A percentile compares a stretch with the other conserved stretches of the same genome.
These are phyloP conservation scores for Lachnellula cervina DNA, from an alignment of 2,329 filamentous ascomycete species.

Conservation along the genomic window DNA sequence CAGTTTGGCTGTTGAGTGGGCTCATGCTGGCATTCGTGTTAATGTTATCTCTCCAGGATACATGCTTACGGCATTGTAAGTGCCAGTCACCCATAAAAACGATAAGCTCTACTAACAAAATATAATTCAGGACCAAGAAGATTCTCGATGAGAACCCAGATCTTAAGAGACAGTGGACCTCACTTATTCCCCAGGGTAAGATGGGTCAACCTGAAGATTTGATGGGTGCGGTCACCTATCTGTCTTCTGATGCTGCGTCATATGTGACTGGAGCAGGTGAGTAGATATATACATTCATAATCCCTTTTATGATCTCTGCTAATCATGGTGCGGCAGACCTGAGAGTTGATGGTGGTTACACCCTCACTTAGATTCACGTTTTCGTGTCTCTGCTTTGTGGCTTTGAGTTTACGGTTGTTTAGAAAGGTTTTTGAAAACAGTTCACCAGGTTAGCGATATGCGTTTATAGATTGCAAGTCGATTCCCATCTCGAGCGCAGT, in stretches of 20 bases:
- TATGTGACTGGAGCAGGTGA: constrained; percentile 48
- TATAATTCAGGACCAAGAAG: constrained; percentile 68
- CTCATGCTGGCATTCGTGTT: constrained; percentile 78
- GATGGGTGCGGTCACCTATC: constrained; percentile 80
- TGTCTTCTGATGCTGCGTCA: constrained; percentile 52
- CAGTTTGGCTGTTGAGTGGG: constrained; percentile 92
- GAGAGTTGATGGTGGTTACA: constrained; percentile 82
- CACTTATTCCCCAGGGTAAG: constrained; percentile 84
- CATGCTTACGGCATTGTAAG: constrained; percentile 90
- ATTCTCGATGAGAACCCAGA: constrained; percentile 92
- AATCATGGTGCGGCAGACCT: constrained; percentile 17
- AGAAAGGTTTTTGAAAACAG: too few species aligned
- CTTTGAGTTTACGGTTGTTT: not conserved
- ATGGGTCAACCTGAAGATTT: constrained; percentile 90
- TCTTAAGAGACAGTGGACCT: constrained; percentile 84
- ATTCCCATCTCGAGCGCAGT: not conserved
- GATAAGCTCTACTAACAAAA: constrained; percentile 11
- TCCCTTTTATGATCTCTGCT: not conserved
- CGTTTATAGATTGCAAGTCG: not conserved
- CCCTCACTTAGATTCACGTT: constrained; percentile 54
- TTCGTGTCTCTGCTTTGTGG: not conserved
- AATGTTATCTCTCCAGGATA: constrained; percentile 96
- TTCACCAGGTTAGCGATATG: not conserved
- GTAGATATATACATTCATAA: not conserved
- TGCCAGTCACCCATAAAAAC: constrained; percentile 14